Base-by-base conservation (phyloP, 2,329 filamentous ascomycete species). In the Ophiostoma novo-ulmi region DNA sequence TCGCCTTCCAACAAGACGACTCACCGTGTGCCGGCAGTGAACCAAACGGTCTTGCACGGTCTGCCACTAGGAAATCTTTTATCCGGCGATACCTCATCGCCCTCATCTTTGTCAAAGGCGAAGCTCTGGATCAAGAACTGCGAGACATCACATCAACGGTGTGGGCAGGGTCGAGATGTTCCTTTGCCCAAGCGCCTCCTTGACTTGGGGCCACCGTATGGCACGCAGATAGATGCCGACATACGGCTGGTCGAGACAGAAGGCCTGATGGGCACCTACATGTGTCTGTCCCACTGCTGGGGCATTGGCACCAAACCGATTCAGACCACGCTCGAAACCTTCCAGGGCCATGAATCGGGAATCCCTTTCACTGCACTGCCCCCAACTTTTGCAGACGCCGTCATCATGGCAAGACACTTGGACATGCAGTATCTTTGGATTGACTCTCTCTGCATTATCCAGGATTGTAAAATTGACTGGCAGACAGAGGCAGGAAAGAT, bases 201-300 rank as follows among this genome's bases (percentile, higher is more conserved):
- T 13, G 52, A 58, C 52, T 58, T 58, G 52, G 52, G 52, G 8
- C 52, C n/a, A 17, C n/a, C 52, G 13, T 5, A 58, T 58, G n/a
- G 8, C 1, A 58, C 52, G 17, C 52, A 11, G 10, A 8, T 26
- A n/a, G n/a, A 58, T 58, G 22, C 52, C 52, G 52, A 14, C 52
- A 5, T 58, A 58, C 52, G 52, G 52, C 52, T 58, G 52, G 52
- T 13, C n/a, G 17, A 26, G n/a, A 58, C 52, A 10, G 52, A 22
- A n/a, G 52, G 52, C 52, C n/a, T 26, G 52, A 58, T 1, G 26
- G 52, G 52, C 52, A 58, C 52, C 52, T 58, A 58, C 52, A 58
- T 58, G 17, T 58, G 52, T 8, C 52, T 58, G n/a, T 58, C 52
- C n/a, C 52, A 58, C n/a, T 58, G 52, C 52, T 58, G 52, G 52